Evolutionary conservation across 768 basidiomycete genomes (phyloP), one percentile per base, ranked within the genome.

Genomic region (Mrakia frigida): DNA sequence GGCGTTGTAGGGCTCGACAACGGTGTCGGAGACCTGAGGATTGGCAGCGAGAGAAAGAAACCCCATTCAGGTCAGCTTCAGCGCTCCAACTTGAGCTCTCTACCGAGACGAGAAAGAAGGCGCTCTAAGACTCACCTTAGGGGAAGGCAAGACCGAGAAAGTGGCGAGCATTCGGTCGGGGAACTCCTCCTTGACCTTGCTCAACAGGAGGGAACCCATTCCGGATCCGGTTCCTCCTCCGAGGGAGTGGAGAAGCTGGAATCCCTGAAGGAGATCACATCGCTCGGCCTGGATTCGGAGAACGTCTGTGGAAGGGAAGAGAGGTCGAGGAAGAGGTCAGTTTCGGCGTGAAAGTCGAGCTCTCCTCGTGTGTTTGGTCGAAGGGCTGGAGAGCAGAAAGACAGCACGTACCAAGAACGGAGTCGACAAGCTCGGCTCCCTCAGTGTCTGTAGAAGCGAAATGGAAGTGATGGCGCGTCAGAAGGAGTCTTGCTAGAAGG

Each of bases 171-270:
- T 83, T 73, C 82, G 79, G 75, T 83, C 83, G 28, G 83, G 82
- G 75, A 76, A 83, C 70, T 83, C 92, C 85, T 94, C 93, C 72
- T 92, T 88, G 77, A 94, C 84, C 81, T 94, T 94, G 52, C 89
- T 89, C 50, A 96, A 84, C 73, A 95, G 84, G 60, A 95, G 85
- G 74, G 89, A 90, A 53, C 93, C 93, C 59, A 95, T 83, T 25
- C 94, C 94, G 33, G 93, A 89, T 67, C 75, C 94, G 3, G 92
- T 95, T 52, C 94, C 94, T 77, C 94, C 94, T 50, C 94, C 94
- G 25, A 98, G 88, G 25, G 94, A 93, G 79, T 96, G 93, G 14
- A 94, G 83, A 67, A 94, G 83, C 80, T 95, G 93, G 81, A 95
- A 84, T 0, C 95, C 95, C 85, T 98, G 95, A 28, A 98, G 85